Conservation (phyloP, 1,284 basidiomycete species). For the Quambalaria eucalypti region DNA sequence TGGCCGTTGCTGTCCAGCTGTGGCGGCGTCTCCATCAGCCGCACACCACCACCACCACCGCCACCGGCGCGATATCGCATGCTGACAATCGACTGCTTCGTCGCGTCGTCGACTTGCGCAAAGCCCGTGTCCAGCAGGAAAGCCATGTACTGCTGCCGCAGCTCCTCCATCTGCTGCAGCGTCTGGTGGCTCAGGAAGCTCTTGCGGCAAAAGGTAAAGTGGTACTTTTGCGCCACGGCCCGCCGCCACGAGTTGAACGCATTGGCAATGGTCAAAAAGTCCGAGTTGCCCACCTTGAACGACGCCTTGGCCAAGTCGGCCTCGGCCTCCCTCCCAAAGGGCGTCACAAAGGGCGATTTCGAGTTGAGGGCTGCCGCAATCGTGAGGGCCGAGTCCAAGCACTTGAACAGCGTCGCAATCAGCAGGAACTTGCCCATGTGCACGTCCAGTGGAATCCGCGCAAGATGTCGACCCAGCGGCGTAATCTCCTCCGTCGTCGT, state of each 20-base stretch:
- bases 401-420: constrained; percentile 73
- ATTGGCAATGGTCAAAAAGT: constrained; percentile 87
- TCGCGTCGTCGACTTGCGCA: constrained; percentile 61
- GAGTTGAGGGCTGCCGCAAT: constrained; percentile 83
- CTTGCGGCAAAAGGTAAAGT: constrained; percentile 60
- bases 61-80: constrained; percentile 25
- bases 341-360: constrained; percentile 78
- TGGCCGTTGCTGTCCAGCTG: constrained; percentile 64
- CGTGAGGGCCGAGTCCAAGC: constrained; percentile 87
- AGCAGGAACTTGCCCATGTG: constrained; percentile 92
- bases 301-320: constrained; percentile 73
- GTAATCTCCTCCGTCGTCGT: constrained; percentile 85
- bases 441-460: constrained; percentile 89
- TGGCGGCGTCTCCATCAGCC: constrained; percentile 63
- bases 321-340: constrained; percentile 77
- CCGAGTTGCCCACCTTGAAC: constrained; percentile 82
- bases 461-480: constrained; percentile 79
- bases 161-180: constrained; percentile 88
- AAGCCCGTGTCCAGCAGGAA: constrained; percentile 77
- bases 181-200: constrained; percentile 84
- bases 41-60: constrained; percentile 49
- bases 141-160: constrained; percentile 79
- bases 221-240: constrained; percentile 58
- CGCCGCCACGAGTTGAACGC: constrained; percentile 81
- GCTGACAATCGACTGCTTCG: constrained; percentile 66